These are phyloP conservation scores for Hypholoma sublateritium DNA, from an alignment of 768 basidiomycete genomes.

Conservation along the genomic window DNA sequence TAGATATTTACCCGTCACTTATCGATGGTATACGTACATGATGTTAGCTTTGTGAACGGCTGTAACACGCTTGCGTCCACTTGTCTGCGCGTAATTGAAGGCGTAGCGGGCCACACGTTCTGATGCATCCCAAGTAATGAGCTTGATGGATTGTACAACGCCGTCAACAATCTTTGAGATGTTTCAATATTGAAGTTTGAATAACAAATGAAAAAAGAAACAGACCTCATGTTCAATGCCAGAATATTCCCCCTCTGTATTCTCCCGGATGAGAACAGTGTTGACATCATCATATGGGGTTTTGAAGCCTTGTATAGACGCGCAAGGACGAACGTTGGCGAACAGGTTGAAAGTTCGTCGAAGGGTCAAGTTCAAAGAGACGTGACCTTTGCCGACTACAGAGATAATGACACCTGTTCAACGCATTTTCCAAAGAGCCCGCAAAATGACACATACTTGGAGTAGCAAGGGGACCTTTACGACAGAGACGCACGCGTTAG, in stretches of 20 bases:
- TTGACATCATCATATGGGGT: constrained; percentile 98
- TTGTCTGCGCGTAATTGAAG: constrained; percentile 93
- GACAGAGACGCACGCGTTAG: not conserved
- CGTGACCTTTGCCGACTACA: constrained; percentile 96
- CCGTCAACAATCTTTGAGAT: constrained; percentile 82
- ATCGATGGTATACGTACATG: constrained; percentile 60
- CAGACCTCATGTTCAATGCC: constrained; percentile 98
- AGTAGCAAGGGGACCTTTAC: constrained; percentile 87
- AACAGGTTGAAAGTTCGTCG: constrained; percentile 98
- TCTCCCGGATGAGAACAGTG: constrained; percentile 97
- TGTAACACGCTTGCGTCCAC: constrained; percentile 88
- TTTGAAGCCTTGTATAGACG: constrained; percentile 95
- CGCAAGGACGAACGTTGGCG: constrained; percentile 97
- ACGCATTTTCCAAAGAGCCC: not conserved
- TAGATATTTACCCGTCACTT: not conserved
- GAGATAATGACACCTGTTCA: not conserved
- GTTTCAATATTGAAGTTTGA: not conserved
- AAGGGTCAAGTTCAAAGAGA: constrained; percentile 95
- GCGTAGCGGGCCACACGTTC: constrained; percentile 98
- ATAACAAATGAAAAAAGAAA: not conserved
- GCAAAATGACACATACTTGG: constrained; percentile 68
- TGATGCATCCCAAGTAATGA: constrained; percentile 98
- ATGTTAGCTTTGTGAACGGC: constrained; percentile 99
- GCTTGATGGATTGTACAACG: constrained; percentile 98
- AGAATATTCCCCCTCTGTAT: constrained; percentile 99